Percentiles rank a stretch among this genome's conserved stretches.
Evolutionary conservation across 306 rosid species (phyloP).

Genomic region (Trichosanthes truncata): DNA sequence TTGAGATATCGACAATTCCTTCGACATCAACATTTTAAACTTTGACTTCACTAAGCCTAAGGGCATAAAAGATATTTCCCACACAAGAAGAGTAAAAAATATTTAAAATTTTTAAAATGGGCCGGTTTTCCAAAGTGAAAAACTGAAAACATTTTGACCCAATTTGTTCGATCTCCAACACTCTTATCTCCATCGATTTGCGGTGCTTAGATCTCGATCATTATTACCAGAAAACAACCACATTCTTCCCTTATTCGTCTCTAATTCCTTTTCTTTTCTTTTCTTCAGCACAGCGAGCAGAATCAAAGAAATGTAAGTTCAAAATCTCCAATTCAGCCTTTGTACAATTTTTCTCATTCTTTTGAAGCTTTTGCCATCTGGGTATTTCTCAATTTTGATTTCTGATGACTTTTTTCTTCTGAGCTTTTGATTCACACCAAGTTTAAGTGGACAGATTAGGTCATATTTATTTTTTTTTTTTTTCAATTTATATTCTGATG

Average conservation of each 20-base stretch:
- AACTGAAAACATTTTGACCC: too few relatives aligned
- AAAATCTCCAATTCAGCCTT: neutral
- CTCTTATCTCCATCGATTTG: neutral
- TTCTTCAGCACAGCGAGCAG: neutral
- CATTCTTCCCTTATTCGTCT: neutral
- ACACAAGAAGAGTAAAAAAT: too few relatives aligned
- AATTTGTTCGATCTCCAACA: neutral
- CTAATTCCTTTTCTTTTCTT: neutral
- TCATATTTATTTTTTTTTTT: neutral
- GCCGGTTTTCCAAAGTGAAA: too few relatives aligned
- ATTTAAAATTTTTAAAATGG: too few relatives aligned
- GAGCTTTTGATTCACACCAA: neutral
- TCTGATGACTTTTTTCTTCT: neutral
- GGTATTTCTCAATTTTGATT: neutral
- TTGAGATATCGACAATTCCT: too few relatives aligned
- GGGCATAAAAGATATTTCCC: too few relatives aligned
- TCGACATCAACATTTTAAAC: too few relatives aligned
- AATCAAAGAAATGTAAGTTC: slow-evolving; percentile 5
- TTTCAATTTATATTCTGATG: neutral
- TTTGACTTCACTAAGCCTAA: too few relatives aligned
- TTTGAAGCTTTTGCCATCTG: neutral
- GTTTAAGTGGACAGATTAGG: neutral
- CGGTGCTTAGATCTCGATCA: neutral
- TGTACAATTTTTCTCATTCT: neutral
- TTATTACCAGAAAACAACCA: neutral